A percentile compares a stretch with the other conserved stretches of the same genome.
Evolutionary conservation across 2,329 filamentous ascomycete genomes (phyloP).

Genomic region (Neofusicoccum cordaticola): DNA sequence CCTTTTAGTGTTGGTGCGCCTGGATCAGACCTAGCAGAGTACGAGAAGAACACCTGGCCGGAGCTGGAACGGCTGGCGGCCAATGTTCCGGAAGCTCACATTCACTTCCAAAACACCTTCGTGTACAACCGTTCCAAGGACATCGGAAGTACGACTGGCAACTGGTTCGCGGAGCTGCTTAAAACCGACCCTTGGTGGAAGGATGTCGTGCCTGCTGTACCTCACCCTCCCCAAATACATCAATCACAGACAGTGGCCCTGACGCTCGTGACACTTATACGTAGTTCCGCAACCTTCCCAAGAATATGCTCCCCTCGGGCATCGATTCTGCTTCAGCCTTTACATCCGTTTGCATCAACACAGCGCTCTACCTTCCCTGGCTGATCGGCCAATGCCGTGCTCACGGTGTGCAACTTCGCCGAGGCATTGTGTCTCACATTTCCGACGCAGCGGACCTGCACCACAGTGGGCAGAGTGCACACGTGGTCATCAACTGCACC

Average conservation of each 20-base stretch:
- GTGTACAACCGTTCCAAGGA: conserved; percentile 66
- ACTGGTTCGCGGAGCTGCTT: conserved; percentile 67
- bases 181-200: conserved; percentile 70
- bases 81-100: conserved; percentile 71
- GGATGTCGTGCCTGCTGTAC: conserved; percentile 61
- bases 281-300: conserved; percentile 60
- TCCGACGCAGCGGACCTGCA: conserved; percentile 64
- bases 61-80: conserved; percentile 46
- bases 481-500: conserved; percentile 80
- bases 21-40: conserved; percentile 38
- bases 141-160: conserved; percentile 48
- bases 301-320: conserved; percentile 56
- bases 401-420: conserved; percentile 60
- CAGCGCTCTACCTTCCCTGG: conserved; percentile 82
- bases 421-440: conserved; percentile 59
- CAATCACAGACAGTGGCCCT: not conserved
- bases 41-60: conserved; percentile 45
- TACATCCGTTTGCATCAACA: conserved; percentile 88
- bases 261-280: not conserved
- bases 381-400: conserved; percentile 75
- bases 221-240: conserved; percentile 35
- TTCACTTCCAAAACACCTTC: conserved; percentile 68
- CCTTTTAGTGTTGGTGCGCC: conserved; percentile 37
- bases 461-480: conserved; percentile 56
- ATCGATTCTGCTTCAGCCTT: conserved; percentile 73